A percentile compares a stretch with the other conserved stretches of the same genome.
Conservation (phyloP, 306 rosid genomes). For the Vicia villosa region DNA sequence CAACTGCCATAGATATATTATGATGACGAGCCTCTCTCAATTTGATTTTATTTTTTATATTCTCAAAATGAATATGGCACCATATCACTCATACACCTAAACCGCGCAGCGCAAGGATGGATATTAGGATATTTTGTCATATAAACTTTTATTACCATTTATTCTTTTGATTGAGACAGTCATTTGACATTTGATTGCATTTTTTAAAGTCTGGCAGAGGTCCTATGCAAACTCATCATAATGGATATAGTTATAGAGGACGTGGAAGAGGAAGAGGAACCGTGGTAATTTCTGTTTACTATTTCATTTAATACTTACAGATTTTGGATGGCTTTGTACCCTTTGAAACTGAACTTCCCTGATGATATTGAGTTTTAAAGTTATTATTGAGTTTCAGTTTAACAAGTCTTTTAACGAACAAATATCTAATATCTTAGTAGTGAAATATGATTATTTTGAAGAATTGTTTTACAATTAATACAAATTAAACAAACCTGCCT, state of each 20-base stretch:
- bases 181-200: slow-evolving; percentile 36
- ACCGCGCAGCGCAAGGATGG: background rate
- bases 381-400: background rate
- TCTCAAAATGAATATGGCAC: slow-evolving; percentile 14
- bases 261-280: slow-evolving; percentile 76
- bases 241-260: slow-evolving; percentile 60
- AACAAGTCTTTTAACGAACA: background rate
- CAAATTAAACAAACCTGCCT: background rate
- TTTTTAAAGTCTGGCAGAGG: slow-evolving; percentile 61
- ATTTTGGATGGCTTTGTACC: background rate
- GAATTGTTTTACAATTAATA: too few relatives aligned
- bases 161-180: background rate
- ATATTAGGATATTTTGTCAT: background rate
- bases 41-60: slow-evolving; percentile 6
- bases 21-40: slow-evolving; percentile 1
- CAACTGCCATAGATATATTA: slow-evolving; percentile 15
- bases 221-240: slow-evolving; percentile 48
- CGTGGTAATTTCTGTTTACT: slow-evolving; percentile 58
- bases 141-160: background rate
- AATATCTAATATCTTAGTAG: background rate
- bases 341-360: slow-evolving; percentile 1
- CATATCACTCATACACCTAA: background rate
- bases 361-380: background rate
- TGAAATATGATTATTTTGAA: too few relatives aligned
- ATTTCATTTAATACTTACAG: slow-evolving; percentile 9